A percentile compares a stretch with the other conserved stretches of the same genome.
Evolutionary conservation across 352 stramenopile genomes (phyloP).

Genomic region (Phytophthora boehmeriae): DNA sequence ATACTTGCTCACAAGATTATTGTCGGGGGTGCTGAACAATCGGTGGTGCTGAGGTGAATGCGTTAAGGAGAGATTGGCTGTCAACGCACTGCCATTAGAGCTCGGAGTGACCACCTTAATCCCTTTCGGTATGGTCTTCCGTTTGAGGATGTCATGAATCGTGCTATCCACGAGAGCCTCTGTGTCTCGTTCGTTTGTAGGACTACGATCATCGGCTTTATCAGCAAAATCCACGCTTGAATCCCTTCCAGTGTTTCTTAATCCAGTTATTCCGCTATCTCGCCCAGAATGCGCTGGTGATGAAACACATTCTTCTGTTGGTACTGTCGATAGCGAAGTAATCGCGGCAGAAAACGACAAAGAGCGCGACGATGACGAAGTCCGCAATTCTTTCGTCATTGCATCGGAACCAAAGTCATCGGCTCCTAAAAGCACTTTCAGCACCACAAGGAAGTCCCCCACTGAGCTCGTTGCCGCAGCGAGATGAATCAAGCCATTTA

Average conservation of each 20-base stretch:
- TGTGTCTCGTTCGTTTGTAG: conserved; percentile 19
- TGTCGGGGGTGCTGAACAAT: conserved; percentile 22
- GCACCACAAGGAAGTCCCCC: conserved; percentile 57
- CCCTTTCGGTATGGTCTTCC: conserved; percentile 41
- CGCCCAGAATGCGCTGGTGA: conserved; percentile 16
- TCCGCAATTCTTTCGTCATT: conserved; percentile 28
- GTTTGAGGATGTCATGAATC: conserved; percentile 30
- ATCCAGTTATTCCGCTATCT: conserved; percentile 6
- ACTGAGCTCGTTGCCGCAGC: conserved; percentile 56
- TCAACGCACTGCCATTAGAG: conserved; percentile 6
- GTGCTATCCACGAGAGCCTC: conserved; percentile 23
- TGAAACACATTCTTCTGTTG: conserved; percentile 13
- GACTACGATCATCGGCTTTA: conserved; percentile 10
- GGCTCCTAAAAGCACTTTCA: conserved; percentile 60
- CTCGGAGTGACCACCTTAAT: conserved; percentile 25
- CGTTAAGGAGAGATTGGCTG: conserved; percentile 23
- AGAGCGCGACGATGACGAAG: conserved; percentile 23
- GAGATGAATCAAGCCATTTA: conserved; percentile 62
- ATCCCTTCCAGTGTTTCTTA: conserved; percentile 12
- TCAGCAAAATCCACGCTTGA: conserved; percentile 3
- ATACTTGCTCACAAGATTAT: conserved; percentile 29
- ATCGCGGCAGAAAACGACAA: conserved; percentile 34
- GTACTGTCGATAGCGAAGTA: conserved; percentile 29
- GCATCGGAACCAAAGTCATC: conserved; percentile 15
- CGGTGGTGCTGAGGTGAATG: conserved; percentile 25